Base-by-base conservation (phyloP, 2,329 filamentous ascomycete species). In the Neophaeococcomyces mojaviensis region DNA sequence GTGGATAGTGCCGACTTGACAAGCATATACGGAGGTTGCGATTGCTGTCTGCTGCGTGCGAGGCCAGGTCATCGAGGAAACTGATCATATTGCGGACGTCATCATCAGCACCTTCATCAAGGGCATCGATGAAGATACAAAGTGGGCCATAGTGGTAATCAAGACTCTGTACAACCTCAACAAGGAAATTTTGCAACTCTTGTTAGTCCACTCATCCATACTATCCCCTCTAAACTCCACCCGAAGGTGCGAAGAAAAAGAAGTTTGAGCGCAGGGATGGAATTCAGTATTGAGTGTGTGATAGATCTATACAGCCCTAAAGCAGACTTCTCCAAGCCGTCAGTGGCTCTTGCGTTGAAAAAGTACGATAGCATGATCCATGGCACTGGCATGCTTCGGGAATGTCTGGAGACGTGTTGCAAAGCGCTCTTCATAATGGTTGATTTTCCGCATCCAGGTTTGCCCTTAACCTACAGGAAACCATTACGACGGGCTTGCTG, bases 281-380 rank as follows among this genome's bases (percentile, higher is more conserved):
- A 53, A 52, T 19, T 35, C n/a, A 35, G 33, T 6, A 35, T 5
- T 35, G 5, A 13, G 18, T 15, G 18, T 5, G n/a, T 5, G 5
- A 35, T 44, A 0, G 72, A 72, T 2, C 74, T 64, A 49, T 76
- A 77, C 58, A 79, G 66, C 0, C 77, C 76, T 0, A 59, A 20
- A 0, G 64, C 61, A 0, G 72, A 67, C 44, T 62, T 73, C 37
- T 78, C 71, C 7, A 72, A 54, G 4, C 58, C 30, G 0, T 61
- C 58, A 5, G 71, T 5, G 5, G 24, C 72, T 45, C 68, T 57
- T 0, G 70, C 70, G 44, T 74, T 69, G 60, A 75, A 76, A 59
- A 74, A 76, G 54, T 73, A 75, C 0, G 64, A 67, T 1, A 72
- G 46, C 0, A 68, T 51, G 0, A 60, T 34, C n/a, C n/a, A n/a